Evolutionary conservation across 129 eudicot species (phyloP).

Genomic region (Centella asiatica): DNA sequence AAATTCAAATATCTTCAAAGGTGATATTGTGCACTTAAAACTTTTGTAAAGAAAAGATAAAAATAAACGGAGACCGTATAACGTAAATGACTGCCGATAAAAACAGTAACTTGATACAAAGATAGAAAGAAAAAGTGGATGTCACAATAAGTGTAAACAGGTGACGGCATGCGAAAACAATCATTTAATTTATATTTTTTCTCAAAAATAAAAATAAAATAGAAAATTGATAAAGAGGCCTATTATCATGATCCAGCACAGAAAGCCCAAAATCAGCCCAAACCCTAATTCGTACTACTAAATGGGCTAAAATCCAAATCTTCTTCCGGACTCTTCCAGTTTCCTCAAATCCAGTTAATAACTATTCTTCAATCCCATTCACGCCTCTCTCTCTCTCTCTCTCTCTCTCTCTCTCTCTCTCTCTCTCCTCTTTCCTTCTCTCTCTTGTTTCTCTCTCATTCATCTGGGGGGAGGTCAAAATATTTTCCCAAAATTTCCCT

Average conservation of each 20-base stretch:
- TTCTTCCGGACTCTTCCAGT: conserved; percentile 6
- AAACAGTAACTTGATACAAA: too few relatives aligned
- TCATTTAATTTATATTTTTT: too few relatives aligned
- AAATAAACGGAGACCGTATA: too few relatives aligned
- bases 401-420: background rate
- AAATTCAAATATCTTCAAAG: too few relatives aligned
- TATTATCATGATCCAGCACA: background rate
- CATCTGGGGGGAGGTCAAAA: conserved; percentile 10
- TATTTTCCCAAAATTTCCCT: conserved; percentile 9
- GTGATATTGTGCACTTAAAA: too few relatives aligned
- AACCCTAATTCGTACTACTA: background rate
- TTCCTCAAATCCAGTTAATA: conserved; percentile 5
- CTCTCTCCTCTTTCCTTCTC: conserved; percentile 1
- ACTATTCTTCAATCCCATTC: background rate
- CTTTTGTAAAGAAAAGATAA: too few relatives aligned
- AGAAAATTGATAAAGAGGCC: background rate
- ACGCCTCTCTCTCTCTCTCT: background rate
- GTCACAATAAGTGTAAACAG: too few relatives aligned
- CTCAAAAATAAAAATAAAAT: too few relatives aligned
- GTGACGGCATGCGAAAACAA: too few relatives aligned
- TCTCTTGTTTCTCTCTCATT: too few relatives aligned
- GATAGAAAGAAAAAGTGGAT: too few relatives aligned
- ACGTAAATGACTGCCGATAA: too few relatives aligned
- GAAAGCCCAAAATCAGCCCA: background rate
- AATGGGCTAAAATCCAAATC: background rate